Percentiles rank a stretch among this genome's conserved stretches.
Evolutionary conservation across 345 rosid genomes (phyloP).

Genomic region (Brassica juncea): DNA sequence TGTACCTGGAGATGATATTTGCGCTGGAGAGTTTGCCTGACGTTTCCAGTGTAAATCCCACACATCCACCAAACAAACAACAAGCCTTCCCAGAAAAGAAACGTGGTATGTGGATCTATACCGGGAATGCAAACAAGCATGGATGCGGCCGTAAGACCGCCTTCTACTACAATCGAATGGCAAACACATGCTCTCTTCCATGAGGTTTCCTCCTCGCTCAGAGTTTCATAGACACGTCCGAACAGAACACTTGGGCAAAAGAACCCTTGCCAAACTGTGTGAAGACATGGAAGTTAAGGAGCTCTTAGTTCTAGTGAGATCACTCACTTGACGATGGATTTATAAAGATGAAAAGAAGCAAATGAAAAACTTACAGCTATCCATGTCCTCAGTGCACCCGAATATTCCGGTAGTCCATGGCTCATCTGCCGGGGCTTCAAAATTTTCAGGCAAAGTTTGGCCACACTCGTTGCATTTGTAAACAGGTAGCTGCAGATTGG

Average conservation of each 20-base stretch:
- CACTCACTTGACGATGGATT: not conserved
- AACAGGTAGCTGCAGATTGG: conserved; percentile 55
- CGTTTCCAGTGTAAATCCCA: conserved; percentile 90
- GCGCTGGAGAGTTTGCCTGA: conserved; percentile 75
- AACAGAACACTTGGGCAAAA: conserved; percentile 92
- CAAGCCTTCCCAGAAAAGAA: conserved; percentile 85
- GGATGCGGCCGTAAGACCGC: conserved; percentile 72
- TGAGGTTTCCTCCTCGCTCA: conserved; percentile 82
- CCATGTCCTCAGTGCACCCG: conserved; percentile 78
- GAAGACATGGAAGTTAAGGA: not conserved
- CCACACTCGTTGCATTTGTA: conserved; percentile 93
- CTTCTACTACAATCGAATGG: conserved; percentile 84
- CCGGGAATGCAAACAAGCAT: conserved; percentile 69
- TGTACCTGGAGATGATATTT: conserved; percentile 87
- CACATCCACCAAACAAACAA: conserved; percentile 99
- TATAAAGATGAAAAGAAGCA: not conserved
- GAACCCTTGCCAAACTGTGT: conserved; percentile 78
- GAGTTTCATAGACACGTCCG: conserved; percentile 76
- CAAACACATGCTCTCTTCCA: conserved; percentile 86
- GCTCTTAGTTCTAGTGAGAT: not conserved
- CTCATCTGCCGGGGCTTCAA: conserved; percentile 79
- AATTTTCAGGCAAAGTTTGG: conserved; percentile 81
- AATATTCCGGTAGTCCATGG: conserved; percentile 96
- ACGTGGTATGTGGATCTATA: conserved; percentile 70
- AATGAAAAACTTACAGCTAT: conserved; percentile 58